These are phyloP conservation scores for Calvatia gigantea DNA, from an alignment of 768 basidiomycete genomes.

Conservation along the genomic window DNA sequence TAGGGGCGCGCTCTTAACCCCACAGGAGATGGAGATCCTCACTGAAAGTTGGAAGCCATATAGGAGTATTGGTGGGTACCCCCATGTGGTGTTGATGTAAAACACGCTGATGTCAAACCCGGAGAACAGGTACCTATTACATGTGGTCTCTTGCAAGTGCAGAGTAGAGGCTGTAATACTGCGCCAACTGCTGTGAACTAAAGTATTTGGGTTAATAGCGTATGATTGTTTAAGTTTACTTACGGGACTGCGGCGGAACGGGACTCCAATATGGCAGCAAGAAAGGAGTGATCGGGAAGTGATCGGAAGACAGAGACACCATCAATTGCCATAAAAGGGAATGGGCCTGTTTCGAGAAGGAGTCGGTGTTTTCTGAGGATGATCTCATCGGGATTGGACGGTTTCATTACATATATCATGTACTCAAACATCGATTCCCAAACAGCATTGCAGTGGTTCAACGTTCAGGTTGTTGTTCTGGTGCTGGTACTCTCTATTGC, in stretches of 20 bases:
- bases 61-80: slow-evolving; percentile 64
- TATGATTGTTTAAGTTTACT: background rate
- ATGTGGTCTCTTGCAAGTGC: slow-evolving; percentile 75
- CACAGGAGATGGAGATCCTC: slow-evolving; percentile 76
- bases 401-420: slow-evolving; percentile 6
- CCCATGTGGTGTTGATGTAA: background rate
- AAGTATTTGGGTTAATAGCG: background rate
- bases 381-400: slow-evolving; percentile 1
- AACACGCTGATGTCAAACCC: background rate
- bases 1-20: slow-evolving; percentile 73
- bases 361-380: slow-evolving; percentile 1
- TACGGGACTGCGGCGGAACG: background rate
- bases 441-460: background rate
- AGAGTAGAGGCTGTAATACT: slow-evolving; percentile 6
- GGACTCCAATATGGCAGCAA: slow-evolving; percentile 5
- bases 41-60: slow-evolving; percentile 81
- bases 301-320: slow-evolving; percentile 2
- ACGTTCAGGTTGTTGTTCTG: background rate
- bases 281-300: slow-evolving; percentile 5
- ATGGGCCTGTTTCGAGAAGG: background rate
- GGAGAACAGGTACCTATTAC: slow-evolving; percentile 64
- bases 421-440: background rate
- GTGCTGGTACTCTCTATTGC: background rate
- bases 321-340: slow-evolving; percentile 2
- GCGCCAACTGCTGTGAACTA: background rate